phyloP scores from a whole-genome alignment of 2,329 filamentous ascomycete genomes.

The Didymella keratinophila region DNA sequence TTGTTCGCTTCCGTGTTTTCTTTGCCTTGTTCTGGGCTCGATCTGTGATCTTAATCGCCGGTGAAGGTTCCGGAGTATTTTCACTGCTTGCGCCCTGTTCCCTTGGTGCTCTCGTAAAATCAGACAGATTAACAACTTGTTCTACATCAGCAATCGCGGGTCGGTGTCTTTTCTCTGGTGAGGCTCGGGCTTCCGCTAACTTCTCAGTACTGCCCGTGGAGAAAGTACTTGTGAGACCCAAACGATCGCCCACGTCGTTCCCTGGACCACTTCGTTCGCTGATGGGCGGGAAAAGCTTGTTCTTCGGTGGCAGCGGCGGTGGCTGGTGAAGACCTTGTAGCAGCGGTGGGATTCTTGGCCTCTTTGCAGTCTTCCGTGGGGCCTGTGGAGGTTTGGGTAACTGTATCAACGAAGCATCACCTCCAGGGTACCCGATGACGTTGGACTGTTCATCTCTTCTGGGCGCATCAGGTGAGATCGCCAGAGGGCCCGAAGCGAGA shows the following conservation, averaged over 20 bases:
- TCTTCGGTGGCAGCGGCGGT: constrained; percentile 61
- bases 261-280: constrained; percentile 51
- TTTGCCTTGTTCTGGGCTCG: constrained; percentile 34
- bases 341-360: constrained; percentile 56
- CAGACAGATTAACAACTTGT: background rate
- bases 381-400: constrained; percentile 52
- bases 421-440: constrained; percentile 21
- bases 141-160: background rate
- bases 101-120: background rate
- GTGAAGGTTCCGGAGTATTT: background rate
- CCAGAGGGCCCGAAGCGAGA: constrained; percentile 35
- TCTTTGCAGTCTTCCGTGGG: constrained; percentile 41
- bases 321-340: constrained; percentile 70
- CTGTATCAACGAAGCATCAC: constrained; percentile 39
- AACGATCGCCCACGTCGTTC: constrained; percentile 27
- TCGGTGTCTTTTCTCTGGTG: background rate
- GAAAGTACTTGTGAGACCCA: constrained; percentile 1
- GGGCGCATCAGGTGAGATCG: constrained; percentile 31
- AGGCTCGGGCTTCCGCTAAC: constrained; percentile 1
- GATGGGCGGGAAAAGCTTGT: constrained; percentile 67
- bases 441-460: constrained; percentile 31
- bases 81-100: background rate
- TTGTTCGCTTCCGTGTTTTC: constrained; percentile 62
- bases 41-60: constrained; percentile 9
- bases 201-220: constrained; percentile 2